Percentiles rank a stretch among this genome's conserved stretches.
These are phyloP conservation scores for Fusarium sp. DNA, from an alignment of 2,329 filamentous ascomycete genomes.

Conservation along the genomic window DNA sequence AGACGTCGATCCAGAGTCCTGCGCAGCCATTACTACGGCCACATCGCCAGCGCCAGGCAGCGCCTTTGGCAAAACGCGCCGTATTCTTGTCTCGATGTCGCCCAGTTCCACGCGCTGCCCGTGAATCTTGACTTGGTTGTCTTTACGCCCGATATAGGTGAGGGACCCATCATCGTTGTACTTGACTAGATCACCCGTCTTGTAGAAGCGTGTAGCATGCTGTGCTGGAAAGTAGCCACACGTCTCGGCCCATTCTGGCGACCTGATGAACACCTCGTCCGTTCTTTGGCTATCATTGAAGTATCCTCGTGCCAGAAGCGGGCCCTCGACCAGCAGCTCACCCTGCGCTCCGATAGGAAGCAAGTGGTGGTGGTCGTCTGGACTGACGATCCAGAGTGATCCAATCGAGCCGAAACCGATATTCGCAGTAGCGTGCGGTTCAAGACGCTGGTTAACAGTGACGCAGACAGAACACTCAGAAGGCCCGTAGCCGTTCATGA, in stretches of 20 bases:
- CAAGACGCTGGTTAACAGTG: slow-evolving; percentile 3
- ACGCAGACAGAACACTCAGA: slow-evolving; percentile 1
- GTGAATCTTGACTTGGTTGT: slow-evolving; percentile 45
- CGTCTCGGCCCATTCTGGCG: slow-evolving; percentile 2
- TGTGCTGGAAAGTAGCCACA: slow-evolving; percentile 3
- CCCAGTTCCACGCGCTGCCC: slow-evolving; percentile 45
- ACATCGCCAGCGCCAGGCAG: slow-evolving; percentile 8
- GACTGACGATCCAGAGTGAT: slow-evolving; percentile 15
- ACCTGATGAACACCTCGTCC: slow-evolving; percentile 1
- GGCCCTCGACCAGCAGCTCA: slow-evolving; percentile 25
- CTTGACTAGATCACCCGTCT: slow-evolving; percentile 36
- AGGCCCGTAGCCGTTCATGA: slow-evolving; percentile 13
- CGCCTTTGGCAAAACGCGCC: background rate
- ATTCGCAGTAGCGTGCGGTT: slow-evolving; percentile 4
- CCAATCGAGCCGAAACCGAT: slow-evolving; percentile 15
- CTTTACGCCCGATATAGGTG: slow-evolving; percentile 38
- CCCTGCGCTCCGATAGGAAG: slow-evolving; percentile 18
- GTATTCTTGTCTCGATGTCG: slow-evolving; percentile 39
- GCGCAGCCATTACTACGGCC: slow-evolving; percentile 3
- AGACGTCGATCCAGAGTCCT: slow-evolving; percentile 1
- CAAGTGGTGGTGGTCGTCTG: slow-evolving; percentile 24
- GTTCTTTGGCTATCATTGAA: slow-evolving; percentile 56
- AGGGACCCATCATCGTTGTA: slow-evolving; percentile 30
- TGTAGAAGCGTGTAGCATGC: slow-evolving; percentile 26
- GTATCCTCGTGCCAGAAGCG: slow-evolving; percentile 20